phyloP scores from a whole-genome alignment of 1,284 basidiomycete genomes.

The Ceratobasidium sp. region DNA sequence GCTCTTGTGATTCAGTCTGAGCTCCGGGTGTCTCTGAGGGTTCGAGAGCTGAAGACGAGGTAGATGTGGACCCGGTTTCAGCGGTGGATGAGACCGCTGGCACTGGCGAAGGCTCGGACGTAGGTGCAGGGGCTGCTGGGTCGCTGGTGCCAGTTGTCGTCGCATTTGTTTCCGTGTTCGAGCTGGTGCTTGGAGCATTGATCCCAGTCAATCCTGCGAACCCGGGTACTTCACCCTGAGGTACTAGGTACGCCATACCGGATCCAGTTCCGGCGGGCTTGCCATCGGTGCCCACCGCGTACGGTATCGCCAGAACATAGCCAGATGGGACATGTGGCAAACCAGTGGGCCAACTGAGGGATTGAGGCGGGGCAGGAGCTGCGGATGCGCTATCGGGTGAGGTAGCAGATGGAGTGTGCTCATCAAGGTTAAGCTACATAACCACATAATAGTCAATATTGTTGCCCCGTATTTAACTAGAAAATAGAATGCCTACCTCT shows the following conservation, averaged over 20 bases:
- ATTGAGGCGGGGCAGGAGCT: constrained; percentile 15
- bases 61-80: too few species aligned
- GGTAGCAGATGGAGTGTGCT: not conserved
- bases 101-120: not conserved
- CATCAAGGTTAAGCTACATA: constrained; percentile 6
- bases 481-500: constrained; percentile 16
- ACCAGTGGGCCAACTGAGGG: constrained; percentile 22
- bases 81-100: too few species aligned
- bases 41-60: too few species aligned
- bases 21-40: not conserved
- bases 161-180: not conserved
- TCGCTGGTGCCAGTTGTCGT: not conserved
- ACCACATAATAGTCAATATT: not conserved
- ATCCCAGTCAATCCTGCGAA: not conserved
- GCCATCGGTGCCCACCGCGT: constrained; percentile 27
- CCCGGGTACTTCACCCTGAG: constrained; percentile 27
- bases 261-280: constrained; percentile 24
- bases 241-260: constrained; percentile 36
- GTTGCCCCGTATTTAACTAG: not conserved
- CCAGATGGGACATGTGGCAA: constrained; percentile 27
- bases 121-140: not conserved
- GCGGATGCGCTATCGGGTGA: not conserved
- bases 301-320: constrained; percentile 37
- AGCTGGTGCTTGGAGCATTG: not conserved
- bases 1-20: not conserved